Evolutionary conservation across 768 basidiomycete species (phyloP), one percentile per base, ranked within the genome.

Genomic region (Daedaleopsis nitida): DNA sequence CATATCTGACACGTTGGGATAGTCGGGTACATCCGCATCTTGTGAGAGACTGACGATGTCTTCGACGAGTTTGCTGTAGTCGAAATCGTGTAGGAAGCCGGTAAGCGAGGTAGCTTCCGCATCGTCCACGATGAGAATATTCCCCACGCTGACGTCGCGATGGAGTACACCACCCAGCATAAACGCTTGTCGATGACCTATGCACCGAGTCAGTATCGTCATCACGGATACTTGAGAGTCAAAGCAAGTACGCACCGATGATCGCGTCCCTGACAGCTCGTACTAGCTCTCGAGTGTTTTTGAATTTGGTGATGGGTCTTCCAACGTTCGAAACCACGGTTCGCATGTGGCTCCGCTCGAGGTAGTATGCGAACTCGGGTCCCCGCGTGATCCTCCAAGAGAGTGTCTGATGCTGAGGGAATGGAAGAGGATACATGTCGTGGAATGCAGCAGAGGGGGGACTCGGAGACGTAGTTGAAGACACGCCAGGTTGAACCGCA

Each of bases 111-210:
- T 21, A 9, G n/a, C 47, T 3, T 4, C 16, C 1, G 47, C 23
- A 5, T 62, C 52, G 12, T 53, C 58, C 1, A 32, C 52, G 8
- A 66, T 60, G 3, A 66, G 32, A 7, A 66, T 55, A 21, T 66
- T 66, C n/a, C 65, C 65, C 1, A 59, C 39, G 35, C 62, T 66
- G 21, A 66, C 39, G 45, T 66, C 65, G 10, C 65, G 58, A 47
- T 66, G 65, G 13, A 66, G 34, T 10, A 66, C 34, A 13, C 55
- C 45, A 1, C 59, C 59, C 16, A 55, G 37, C 14, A 52, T 13
- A 34, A 50, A 63, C 9, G 59, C 62, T 0, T 34, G 43, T 3
- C 37, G 27, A 32, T 65, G 64, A 0, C 64, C 64, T 65, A 14
- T 23, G 42, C 24, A 53, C 27, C 21, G 44, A 17, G 51, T 34